Conservation (phyloP, 768 basidiomycete genomes). For the Terana coerulea region DNA sequence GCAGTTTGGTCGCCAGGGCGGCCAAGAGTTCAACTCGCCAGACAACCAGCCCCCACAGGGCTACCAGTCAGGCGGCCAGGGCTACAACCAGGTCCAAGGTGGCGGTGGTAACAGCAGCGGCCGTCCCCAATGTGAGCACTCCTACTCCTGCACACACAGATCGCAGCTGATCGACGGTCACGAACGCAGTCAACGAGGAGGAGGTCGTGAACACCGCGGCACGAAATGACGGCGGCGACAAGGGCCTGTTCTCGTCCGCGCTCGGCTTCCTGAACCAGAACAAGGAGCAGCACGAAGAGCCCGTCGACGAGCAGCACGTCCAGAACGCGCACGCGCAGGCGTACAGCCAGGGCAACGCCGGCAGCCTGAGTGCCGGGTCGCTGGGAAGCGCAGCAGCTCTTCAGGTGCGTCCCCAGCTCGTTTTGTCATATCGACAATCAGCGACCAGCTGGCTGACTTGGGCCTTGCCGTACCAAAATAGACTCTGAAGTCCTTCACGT, state of each 20-base stretch:
- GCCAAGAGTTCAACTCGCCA: slow-evolving; percentile 58
- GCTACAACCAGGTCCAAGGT: not conserved
- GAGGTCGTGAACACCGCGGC: slow-evolving; percentile 57
- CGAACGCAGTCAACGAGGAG: slow-evolving; percentile 53
- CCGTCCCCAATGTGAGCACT: slow-evolving; percentile 22
- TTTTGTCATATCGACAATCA: no score
- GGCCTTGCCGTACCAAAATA: slow-evolving; percentile 29
- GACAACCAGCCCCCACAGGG: slow-evolving; percentile 34
- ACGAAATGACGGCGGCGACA: slow-evolving; percentile 51
- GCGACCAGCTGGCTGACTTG: no score
- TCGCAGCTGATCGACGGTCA: slow-evolving; percentile 9
- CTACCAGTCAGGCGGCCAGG: not conserved
- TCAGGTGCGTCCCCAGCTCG: slow-evolving; percentile 40
- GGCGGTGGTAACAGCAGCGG: slow-evolving; percentile 2
- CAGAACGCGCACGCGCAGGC: slow-evolving; percentile 57
- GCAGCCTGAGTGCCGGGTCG: slow-evolving; percentile 52
- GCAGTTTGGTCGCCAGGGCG: slow-evolving; percentile 47
- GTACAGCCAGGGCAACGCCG: slow-evolving; percentile 50
- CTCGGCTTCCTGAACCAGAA: slow-evolving; percentile 49
- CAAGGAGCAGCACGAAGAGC: slow-evolving; percentile 51
- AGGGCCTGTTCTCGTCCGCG: slow-evolving; percentile 53
- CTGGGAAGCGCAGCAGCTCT: slow-evolving; percentile 79
- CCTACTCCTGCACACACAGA: not conserved
- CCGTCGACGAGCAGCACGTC: slow-evolving; percentile 65
- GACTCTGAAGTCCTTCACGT: slow-evolving; percentile 67